These are phyloP conservation scores for Botrytis sinoallii DNA, from an alignment of 2,329 filamentous ascomycete genomes.

Conservation along the genomic window DNA sequence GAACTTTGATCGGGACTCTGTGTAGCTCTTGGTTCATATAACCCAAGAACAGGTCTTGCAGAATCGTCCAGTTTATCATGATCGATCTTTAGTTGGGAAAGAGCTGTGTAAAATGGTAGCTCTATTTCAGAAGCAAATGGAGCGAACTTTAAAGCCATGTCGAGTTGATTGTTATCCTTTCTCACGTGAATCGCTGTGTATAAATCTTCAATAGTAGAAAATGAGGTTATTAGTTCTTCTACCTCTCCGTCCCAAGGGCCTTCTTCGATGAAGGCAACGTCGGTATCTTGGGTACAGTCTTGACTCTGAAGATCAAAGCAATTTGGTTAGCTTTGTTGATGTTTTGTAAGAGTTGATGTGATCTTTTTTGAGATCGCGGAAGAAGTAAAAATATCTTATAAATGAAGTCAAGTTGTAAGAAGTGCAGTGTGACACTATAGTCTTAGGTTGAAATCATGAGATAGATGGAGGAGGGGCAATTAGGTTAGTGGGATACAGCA, in stretches of 20 bases:
- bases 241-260: conserved; percentile 15
- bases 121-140: conserved; percentile 94
- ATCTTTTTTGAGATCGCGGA: background rate
- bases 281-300: conserved; percentile 9
- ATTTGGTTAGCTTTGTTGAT: conserved; percentile 6
- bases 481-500: background rate
- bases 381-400: background rate
- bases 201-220: background rate
- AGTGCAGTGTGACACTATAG: background rate
- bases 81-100: conserved; percentile 93
- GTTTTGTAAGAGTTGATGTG: background rate
- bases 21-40: conserved; percentile 78
- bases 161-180: background rate
- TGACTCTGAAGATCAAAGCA: background rate
- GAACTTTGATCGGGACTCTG: conserved; percentile 73
- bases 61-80: conserved; percentile 97
- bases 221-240: conserved; percentile 7
- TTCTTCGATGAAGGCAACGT: conserved; percentile 14
- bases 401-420: background rate
- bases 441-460: conserved; percentile 8
- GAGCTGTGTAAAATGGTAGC: conserved; percentile 86
- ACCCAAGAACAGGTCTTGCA: conserved; percentile 76
- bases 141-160: conserved; percentile 65
- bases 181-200: conserved; percentile 4
- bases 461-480: background rate